Conservation (phyloP, 192 early-diverging fungal species). For the Backusella westeae region DNA sequence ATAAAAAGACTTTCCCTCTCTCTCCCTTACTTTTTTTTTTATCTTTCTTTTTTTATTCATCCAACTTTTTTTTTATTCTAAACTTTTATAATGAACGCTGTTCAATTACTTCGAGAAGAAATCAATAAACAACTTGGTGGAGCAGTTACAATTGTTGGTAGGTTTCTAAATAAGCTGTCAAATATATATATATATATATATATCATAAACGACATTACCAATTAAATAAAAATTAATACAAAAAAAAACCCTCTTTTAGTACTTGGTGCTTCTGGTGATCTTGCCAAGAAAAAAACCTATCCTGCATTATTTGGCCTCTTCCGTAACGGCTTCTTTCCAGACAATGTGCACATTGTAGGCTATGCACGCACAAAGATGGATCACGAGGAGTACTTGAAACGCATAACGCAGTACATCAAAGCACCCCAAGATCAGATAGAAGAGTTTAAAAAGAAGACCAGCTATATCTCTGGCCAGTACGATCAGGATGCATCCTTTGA, state of each 20-base stretch:
- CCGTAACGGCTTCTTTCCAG: slow-evolving; percentile 78
- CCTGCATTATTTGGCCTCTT: slow-evolving; percentile 94
- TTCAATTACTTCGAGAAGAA: slow-evolving; percentile 29
- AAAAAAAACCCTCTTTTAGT: slow-evolving; percentile 40
- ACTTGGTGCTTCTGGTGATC: slow-evolving; percentile 89
- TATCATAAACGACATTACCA: neutral
- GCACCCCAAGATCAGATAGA: slow-evolving; percentile 27
- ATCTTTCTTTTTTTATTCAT: neutral
- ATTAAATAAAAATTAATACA: neutral
- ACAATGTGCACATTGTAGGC: slow-evolving; percentile 76
- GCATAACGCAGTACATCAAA: slow-evolving; percentile 72
- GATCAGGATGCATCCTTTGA: slow-evolving; percentile 73
- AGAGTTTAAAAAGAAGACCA: slow-evolving; percentile 67
- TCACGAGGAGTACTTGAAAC: slow-evolving; percentile 71
- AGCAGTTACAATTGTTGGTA: slow-evolving; percentile 40
- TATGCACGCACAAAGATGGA: slow-evolving; percentile 89
- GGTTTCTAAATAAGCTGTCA: neutral
- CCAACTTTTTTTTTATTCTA: slow-evolving; percentile 3
- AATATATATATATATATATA: neutral
- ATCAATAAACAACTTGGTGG: slow-evolving; percentile 26
- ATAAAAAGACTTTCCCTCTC: neutral
- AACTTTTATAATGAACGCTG: slow-evolving; percentile 5
- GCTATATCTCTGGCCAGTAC: slow-evolving; percentile 84
- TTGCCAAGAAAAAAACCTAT: slow-evolving; percentile 98
- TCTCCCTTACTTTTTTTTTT: neutral